Conservation (phyloP, 257 asterid species). For the Solanum boliviense region DNA sequence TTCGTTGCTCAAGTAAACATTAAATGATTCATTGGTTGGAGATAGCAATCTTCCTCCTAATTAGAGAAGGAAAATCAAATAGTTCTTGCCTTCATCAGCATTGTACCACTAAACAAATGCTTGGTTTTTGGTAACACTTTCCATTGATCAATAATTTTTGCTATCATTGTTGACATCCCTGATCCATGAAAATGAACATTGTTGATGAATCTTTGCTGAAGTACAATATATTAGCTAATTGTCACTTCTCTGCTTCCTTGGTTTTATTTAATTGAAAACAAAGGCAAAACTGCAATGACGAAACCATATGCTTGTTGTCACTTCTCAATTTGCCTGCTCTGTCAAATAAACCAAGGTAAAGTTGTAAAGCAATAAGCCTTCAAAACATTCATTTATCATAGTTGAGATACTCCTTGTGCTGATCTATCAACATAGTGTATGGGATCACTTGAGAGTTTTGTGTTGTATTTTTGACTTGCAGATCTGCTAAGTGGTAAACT, state of each 20-base stretch:
- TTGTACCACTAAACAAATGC: background rate
- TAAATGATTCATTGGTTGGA: background rate
- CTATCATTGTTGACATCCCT: background rate
- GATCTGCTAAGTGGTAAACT: background rate
- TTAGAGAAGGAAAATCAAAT: background rate
- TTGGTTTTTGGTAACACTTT: background rate
- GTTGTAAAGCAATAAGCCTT: background rate
- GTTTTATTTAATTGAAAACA: background rate
- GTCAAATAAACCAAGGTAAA: background rate
- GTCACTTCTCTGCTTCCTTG: background rate
- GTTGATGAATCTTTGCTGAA: background rate
- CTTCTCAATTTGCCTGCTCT: background rate
- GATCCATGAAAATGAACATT: background rate
- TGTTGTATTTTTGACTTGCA: background rate
- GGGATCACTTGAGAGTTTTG: background rate
- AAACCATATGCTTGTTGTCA: background rate
- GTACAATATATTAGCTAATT: background rate
- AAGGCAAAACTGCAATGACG: background rate
- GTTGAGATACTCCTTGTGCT: background rate
- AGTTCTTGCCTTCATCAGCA: background rate
- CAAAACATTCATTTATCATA: background rate
- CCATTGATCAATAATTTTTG: background rate
- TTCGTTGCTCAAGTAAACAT: background rate
- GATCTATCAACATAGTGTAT: background rate
- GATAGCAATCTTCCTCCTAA: background rate